Conservation (phyloP, 306 rosid genomes). For the Oemleria cerasiformis region DNA sequence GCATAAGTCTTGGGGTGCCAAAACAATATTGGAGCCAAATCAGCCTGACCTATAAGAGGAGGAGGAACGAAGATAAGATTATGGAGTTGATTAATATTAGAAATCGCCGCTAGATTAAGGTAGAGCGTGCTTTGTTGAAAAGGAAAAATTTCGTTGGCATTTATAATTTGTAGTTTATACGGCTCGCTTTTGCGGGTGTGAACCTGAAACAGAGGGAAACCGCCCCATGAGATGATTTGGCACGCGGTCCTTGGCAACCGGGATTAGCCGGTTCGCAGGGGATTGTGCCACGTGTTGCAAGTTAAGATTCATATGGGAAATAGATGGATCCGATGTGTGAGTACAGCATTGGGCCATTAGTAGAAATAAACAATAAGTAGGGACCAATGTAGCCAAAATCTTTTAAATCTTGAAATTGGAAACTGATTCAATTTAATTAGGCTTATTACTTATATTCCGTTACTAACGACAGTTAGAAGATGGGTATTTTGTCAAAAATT, state of each 20-base stretch:
- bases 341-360: too few species aligned
- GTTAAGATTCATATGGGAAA: not conserved
- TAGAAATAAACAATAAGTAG: not conserved
- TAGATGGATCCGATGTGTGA: not conserved
- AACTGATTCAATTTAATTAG: too few species aligned
- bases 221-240: not conserved
- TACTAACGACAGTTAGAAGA: too few species aligned
- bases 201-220: constrained; percentile 4
- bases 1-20: not conserved
- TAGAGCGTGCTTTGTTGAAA: not conserved
- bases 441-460: too few species aligned
- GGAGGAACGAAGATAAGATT: constrained; percentile 7
- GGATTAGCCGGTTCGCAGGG: not conserved
- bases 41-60: not conserved
- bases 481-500: too few species aligned
- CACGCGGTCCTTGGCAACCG: not conserved
- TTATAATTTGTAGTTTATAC: not conserved
- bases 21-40: not conserved
- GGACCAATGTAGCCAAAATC: not conserved
- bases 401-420: too few species aligned
- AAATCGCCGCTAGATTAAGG: not conserved
- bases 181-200: not conserved
- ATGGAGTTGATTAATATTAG: not conserved
- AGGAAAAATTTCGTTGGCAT: not conserved
- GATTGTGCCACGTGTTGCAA: not conserved